Conservation (phyloP, 345 rosid genomes). For the Arabidopsis arenosa region DNA sequence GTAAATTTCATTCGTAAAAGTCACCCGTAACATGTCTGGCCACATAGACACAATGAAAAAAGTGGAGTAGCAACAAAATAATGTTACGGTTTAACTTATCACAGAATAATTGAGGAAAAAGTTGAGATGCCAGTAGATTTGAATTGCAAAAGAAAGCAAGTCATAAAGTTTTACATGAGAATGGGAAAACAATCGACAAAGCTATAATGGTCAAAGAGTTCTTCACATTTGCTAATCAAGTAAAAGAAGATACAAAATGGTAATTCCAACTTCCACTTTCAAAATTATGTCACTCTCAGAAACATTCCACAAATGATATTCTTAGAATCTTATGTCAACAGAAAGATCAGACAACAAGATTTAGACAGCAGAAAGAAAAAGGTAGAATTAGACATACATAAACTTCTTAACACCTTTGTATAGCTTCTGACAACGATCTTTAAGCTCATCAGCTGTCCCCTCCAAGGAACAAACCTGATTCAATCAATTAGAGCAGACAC, state of each 20-base stretch:
- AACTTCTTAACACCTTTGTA: slow-evolving; percentile 68
- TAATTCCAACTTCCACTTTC: slow-evolving; percentile 13
- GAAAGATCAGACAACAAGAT: neutral
- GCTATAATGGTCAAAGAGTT: slow-evolving; percentile 13
- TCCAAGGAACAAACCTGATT: slow-evolving; percentile 68
- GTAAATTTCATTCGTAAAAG: neutral
- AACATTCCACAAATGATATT: slow-evolving; percentile 22
- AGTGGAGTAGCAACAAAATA: slow-evolving; percentile 16
- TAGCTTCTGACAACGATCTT: slow-evolving; percentile 77
- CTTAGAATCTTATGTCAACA: neutral
- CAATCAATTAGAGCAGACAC: slow-evolving; percentile 13
- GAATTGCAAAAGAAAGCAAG: slow-evolving; percentile 1
- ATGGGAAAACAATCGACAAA: slow-evolving; percentile 1
- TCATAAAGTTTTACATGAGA: slow-evolving; percentile 14
- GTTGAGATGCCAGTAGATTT: neutral
- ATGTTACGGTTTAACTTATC: neutral
- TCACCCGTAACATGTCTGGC: neutral
- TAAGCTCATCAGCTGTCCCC: slow-evolving; percentile 69
- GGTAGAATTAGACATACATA: slow-evolving; percentile 55
- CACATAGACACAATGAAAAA: slow-evolving; percentile 14
- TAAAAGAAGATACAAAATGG: slow-evolving; percentile 23
- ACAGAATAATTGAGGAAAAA: neutral
- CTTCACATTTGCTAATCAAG: slow-evolving; percentile 5
- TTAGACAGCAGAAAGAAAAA: neutral
- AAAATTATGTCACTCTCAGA: slow-evolving; percentile 8